phyloP scores from a whole-genome alignment of 768 basidiomycete genomes.

The Fibroporia radiculosa region DNA sequence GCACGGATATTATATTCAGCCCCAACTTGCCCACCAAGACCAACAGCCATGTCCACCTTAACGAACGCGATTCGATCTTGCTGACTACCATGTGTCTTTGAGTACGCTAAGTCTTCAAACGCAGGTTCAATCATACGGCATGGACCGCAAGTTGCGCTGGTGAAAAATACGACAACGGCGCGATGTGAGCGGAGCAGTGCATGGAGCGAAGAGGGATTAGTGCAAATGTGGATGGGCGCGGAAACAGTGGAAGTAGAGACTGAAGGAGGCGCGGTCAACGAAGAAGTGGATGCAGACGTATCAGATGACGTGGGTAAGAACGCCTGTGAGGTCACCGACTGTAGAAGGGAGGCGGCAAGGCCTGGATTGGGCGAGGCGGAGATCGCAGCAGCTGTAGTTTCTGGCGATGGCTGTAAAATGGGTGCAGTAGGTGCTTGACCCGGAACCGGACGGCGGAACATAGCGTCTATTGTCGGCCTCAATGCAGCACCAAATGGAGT shows the following conservation, averaged over 20 bases:
- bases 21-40: constrained; percentile 54
- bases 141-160: constrained; percentile 65
- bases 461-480: constrained; percentile 84
- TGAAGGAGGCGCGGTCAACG: constrained; percentile 18
- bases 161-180: constrained; percentile 78
- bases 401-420: constrained; percentile 23
- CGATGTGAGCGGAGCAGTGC: constrained; percentile 56
- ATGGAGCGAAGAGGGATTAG: constrained; percentile 68
- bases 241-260: constrained; percentile 44
- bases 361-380: constrained; percentile 37
- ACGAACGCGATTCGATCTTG: constrained; percentile 60
- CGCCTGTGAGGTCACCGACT: constrained; percentile 49
- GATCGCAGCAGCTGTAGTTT: constrained; percentile 22
- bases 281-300: constrained; percentile 12
- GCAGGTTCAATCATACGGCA: constrained; percentile 80
- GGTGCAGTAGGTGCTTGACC: constrained; percentile 28
- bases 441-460: constrained; percentile 62
- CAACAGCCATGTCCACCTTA: constrained; percentile 76
- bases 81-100: constrained; percentile 33
- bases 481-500: constrained; percentile 84
- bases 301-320: constrained; percentile 20
- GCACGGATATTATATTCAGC: constrained; percentile 56
- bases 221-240: constrained; percentile 61
- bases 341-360: constrained; percentile 45
- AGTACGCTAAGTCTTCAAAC: constrained; percentile 70